These are phyloP conservation scores for Dittrichia graveolens DNA, from an alignment of 129 eudicot species.

Conservation along the genomic window DNA sequence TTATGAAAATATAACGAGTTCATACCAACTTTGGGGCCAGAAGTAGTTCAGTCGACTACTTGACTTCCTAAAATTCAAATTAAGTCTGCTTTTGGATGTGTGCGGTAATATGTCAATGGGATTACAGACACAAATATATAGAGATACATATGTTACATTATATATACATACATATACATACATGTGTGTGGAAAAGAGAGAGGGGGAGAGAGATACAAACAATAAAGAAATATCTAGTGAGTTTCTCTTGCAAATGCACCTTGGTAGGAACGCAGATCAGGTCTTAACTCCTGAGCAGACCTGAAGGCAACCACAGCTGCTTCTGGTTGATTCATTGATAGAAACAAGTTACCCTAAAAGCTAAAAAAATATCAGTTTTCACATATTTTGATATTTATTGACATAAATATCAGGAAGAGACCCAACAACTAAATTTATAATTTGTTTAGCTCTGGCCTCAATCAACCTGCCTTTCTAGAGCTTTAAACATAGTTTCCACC, in stretches of 20 bases:
- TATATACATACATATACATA: too few relatives aligned
- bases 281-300: slow-evolving; percentile 81
- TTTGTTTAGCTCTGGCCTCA: slow-evolving; percentile 6
- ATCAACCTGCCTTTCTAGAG: slow-evolving; percentile 1
- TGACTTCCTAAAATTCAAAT: too few relatives aligned
- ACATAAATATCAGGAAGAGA: background rate
- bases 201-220: too few relatives aligned
- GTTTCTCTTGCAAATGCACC: slow-evolving; percentile 44
- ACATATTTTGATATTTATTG: slow-evolving; percentile 1
- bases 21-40: too few relatives aligned
- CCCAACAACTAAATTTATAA: background rate
- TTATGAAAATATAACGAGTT: too few relatives aligned
- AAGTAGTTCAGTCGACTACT: too few relatives aligned
- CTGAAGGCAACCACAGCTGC: slow-evolving; percentile 81
- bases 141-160: too few relatives aligned
- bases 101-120: too few relatives aligned
- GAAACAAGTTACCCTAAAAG: slow-evolving; percentile 78
- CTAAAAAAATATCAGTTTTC: slow-evolving; percentile 13
- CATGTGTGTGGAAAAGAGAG: too few relatives aligned
- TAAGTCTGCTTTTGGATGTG: too few relatives aligned
- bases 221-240: background rate
- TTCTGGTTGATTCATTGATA: slow-evolving; percentile 93
- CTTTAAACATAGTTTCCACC: background rate
- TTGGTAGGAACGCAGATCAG: slow-evolving; percentile 99
- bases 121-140: background rate